Conservation (phyloP, 352 stramenopile genomes). For the Phytophthora colocasiae region DNA sequence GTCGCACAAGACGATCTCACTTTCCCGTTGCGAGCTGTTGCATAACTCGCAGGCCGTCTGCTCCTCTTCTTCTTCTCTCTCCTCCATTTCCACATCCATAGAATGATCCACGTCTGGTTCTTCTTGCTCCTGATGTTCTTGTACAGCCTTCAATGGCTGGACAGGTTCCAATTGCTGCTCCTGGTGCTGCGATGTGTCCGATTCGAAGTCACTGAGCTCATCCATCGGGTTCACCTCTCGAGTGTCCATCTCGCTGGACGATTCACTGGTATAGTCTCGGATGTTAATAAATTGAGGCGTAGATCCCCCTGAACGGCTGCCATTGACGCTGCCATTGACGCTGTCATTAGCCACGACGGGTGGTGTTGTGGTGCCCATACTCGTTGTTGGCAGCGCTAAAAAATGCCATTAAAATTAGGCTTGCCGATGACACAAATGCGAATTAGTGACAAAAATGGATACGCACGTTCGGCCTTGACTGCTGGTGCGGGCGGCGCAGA, state of each 20-base stretch:
- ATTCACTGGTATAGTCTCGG: constrained; percentile 47
- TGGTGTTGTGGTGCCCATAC: constrained; percentile 4
- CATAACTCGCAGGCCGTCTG: constrained; percentile 55
- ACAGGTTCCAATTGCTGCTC: neutral
- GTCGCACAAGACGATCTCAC: constrained; percentile 63
- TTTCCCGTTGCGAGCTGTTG: constrained; percentile 44
- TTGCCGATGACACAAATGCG: too few relatives aligned
- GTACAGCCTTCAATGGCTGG: constrained; percentile 1
- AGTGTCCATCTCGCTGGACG: constrained; percentile 58
- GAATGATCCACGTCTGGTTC: constrained; percentile 7
- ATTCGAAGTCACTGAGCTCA: constrained; percentile 69
- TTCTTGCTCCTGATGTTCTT: neutral
- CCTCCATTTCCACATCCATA: constrained; percentile 42
- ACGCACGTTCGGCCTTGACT: constrained; percentile 33
- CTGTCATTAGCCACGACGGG: constrained; percentile 2
- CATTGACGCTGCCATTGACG: neutral
- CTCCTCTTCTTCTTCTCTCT: constrained; percentile 1
- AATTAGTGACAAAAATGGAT: neutral
- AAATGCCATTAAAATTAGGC: too few relatives aligned
- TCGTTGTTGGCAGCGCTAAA: neutral
- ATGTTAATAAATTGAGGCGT: constrained; percentile 39
- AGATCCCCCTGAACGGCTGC: neutral
- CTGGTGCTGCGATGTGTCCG: constrained; percentile 12
- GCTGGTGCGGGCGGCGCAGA: constrained; percentile 12
- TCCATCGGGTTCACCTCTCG: constrained; percentile 70